Evolutionary conservation across 306 rosid species (phyloP), one percentile per base, ranked within the genome.

Genomic region (Lathyrus oleraceus): DNA sequence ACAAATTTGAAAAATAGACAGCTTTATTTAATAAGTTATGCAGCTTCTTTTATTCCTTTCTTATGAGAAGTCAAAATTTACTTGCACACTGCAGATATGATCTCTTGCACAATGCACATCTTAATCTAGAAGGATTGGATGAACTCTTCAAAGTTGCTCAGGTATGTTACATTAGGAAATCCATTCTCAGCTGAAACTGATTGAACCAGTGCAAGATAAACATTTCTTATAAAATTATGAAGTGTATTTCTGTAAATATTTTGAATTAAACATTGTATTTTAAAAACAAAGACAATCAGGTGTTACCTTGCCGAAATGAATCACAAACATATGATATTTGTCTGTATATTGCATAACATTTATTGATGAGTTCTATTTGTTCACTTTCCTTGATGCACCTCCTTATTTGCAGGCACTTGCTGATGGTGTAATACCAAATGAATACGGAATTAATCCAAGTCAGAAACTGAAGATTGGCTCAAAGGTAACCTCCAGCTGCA

Each of bases 401-500:
- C 61, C 62, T 57, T 54, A 69, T 72, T 64, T 84, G 78, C 81
- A 93, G 98, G 76, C 79, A 78, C 98, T 93, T 73, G 98, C 98
- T 32, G 98, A 93, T 78, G 97, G 98, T 78, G 98, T 93, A 77
- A 93, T 93, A 69, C 98, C 98, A 53, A 93, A 93, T 71, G 98
- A 93, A 80, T 93, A 93, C 72, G 98, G 98, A 49, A 90, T 93
- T 70, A 93, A 93, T 79, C 96, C 98, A 44, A 65, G 73, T 84
- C 98, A 93, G 84, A 93, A 88, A 80, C 85, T 93, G 65, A 87
- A 93, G 85, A 93, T 93, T 85, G 98, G 98, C 53, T 90, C 98
- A 54, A 87, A 92, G 96, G 98, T 88, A 76, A 78, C 63, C 19
- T 40, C 20, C 44, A 60, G 58, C 40, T 67, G 25, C 67, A 36